Evolutionary conservation across 164 flowering plant genomes (phyloP), one percentile per base, ranked within the genome.

Genomic region (Nelumbo lutea): DNA sequence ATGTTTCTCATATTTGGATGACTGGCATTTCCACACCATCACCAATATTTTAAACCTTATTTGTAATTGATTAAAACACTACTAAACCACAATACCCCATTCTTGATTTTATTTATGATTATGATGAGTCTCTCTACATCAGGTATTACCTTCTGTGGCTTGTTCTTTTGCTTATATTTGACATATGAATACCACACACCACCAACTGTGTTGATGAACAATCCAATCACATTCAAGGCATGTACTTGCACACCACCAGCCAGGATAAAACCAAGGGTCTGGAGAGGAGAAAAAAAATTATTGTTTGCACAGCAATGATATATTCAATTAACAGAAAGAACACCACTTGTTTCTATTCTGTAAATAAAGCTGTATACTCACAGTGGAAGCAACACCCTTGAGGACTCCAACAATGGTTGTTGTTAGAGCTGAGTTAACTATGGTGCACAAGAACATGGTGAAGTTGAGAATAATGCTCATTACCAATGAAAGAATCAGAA

Each of bases 361-460:
- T 5, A 57, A 50, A 63, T 42, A 6, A 50, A 73, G 61, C 4
- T 51, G 40, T 44, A 44, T 66, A 77, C 90, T 48, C 78, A 95
- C 99, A 70, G 97, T 93, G 65, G 99, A 95, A 1, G 87, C 99
- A n/a, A 95, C 99, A 5, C 99, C 99, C 77, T 95, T 95, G 66
- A 95, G 97, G 68, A 95, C 99, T 72, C 99, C 99, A 65, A 95
- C 98, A 55, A 95, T 93, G 68, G 99, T 95, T 14, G 99, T 95
- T 44, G 99, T 95, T 40, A 95, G 88, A 73, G 99, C 99, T 40
- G 99, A 96, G 77, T 96, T 96, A 70, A 96, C 98, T 9, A 93
- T 85, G 55, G 99, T 96, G 72, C 99, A 96, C 71, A 87, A 78
- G 83, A 96, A 96, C 99, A 96, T 96, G 63, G 98, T 96, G 86